phyloP scores from a whole-genome alignment of 345 rosid genomes.

The Carallia pectinifolia region DNA sequence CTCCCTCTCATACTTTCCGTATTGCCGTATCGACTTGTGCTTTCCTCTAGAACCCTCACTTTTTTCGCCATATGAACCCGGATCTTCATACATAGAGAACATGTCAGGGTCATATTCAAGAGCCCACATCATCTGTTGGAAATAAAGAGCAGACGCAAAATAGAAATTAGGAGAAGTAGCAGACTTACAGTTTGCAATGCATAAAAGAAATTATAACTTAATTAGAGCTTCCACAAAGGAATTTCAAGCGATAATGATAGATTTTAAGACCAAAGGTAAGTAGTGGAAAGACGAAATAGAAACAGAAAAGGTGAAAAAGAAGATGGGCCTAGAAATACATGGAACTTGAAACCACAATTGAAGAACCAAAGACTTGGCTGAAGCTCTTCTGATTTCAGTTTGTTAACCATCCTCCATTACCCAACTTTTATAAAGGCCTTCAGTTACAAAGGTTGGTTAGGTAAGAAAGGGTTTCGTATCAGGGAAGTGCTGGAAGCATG shows the following conservation, averaged over 20 bases:
- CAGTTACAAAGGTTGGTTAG: not conserved
- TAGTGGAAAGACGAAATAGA: not conserved
- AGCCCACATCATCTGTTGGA: constrained; percentile 98
- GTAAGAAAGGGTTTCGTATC: not conserved
- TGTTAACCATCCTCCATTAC: not conserved
- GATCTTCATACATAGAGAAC: constrained; percentile 69
- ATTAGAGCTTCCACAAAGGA: no score
- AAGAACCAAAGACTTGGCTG: no score
- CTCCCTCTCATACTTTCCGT: constrained; percentile 88
- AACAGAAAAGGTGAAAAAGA: no score
- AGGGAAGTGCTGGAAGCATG: not conserved
- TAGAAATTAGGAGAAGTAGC: not conserved
- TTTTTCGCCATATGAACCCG: constrained; percentile 41
- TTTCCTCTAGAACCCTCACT: constrained; percentile 58
- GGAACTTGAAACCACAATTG: no score
- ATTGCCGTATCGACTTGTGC: constrained; percentile 59
- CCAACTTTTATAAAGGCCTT: not conserved
- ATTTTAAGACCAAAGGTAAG: not conserved
- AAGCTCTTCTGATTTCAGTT: not conserved
- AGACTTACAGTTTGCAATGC: not conserved
- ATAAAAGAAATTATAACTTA: not conserved
- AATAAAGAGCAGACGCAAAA: constrained; percentile 9
- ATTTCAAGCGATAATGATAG: not conserved
- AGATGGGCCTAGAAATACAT: no score
- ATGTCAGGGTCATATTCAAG: constrained; percentile 88